Percentiles rank a stretch among this genome's conserved stretches.
Evolutionary conservation across 2,329 filamentous ascomycete species (phyloP).

Genomic region (Tolypocladium tundrense): DNA sequence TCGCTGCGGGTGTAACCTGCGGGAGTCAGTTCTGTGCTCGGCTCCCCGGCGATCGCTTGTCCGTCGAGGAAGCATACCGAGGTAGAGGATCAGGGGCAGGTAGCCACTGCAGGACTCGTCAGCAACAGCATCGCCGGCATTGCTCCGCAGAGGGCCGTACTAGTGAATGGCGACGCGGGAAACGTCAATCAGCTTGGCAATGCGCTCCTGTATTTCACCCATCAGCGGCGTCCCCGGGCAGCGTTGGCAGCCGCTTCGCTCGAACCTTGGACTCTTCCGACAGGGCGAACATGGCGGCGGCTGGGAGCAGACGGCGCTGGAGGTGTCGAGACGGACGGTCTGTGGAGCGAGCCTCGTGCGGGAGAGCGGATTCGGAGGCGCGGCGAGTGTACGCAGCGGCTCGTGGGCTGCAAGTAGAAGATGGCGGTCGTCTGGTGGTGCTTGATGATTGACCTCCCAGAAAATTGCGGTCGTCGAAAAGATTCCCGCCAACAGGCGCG

Average conservation of each 20-base stretch:
- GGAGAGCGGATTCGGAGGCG: not conserved
- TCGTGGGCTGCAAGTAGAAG: not conserved
- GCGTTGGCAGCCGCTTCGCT: not conserved
- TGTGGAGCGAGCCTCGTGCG: not conserved
- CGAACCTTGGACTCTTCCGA: constrained; percentile 95
- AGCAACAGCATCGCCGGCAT: constrained; percentile 22
- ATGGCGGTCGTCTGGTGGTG: not conserved
- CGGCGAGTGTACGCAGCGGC: not conserved
- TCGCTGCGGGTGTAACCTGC: constrained; percentile 89
- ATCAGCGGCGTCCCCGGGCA: not conserved
- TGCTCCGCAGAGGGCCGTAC: constrained; percentile 39
- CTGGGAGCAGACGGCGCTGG: not conserved
- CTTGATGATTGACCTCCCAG: not conserved
- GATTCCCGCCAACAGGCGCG: constrained; percentile 3
- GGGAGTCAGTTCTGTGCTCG: not conserved
- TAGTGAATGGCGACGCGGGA: constrained; percentile 93
- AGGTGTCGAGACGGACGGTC: constrained; percentile 2
- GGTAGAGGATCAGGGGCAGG: constrained; percentile 90
- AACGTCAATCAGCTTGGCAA: constrained; percentile 91
- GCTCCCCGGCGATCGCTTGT: constrained; percentile 8
- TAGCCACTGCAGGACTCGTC: constrained; percentile 60
- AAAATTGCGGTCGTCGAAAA: not conserved
- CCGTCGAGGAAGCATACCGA: constrained; percentile 49
- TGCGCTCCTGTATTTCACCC: constrained; percentile 66
- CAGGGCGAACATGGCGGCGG: constrained; percentile 50